A percentile compares a stretch with the other conserved stretches of the same genome.
These are phyloP conservation scores for Solanum rostratum DNA, from an alignment of 257 asterid species.

Conservation along the genomic window DNA sequence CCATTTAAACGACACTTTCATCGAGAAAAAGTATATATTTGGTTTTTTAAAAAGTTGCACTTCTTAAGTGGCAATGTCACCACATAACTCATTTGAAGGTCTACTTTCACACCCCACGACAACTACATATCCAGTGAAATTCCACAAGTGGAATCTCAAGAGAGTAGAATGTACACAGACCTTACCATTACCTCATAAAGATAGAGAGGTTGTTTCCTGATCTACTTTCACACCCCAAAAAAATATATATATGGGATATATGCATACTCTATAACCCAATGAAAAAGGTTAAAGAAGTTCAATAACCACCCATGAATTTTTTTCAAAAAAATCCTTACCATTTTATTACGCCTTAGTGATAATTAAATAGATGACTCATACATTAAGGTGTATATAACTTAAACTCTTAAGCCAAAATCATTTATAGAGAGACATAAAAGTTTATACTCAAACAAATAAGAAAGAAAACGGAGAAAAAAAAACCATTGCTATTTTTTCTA, in stretches of 20 bases:
- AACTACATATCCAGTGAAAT: no score
- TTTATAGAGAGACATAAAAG: not conserved
- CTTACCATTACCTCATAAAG: no score
- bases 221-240: not conserved
- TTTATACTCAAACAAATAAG: not conserved
- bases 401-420: not conserved
- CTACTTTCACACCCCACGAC: not conserved
- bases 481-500: not conserved
- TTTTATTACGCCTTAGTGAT: no score
- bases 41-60: no score
- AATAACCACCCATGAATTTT: no score
- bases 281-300: not conserved
- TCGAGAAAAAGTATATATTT: no score
- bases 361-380: no score
- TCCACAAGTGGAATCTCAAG: no score
- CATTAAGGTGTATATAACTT: not conserved
- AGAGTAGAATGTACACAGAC: no score
- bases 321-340: no score
- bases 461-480: not conserved
- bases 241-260: no score
- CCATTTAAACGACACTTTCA: not conserved
- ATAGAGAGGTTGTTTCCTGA: no score
- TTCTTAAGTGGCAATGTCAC: not conserved
- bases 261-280: not conserved
- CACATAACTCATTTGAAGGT: not conserved